Base-by-base conservation (phyloP, 1,139 yeast genomes). In the Sugiyamaella castrensis region DNA sequence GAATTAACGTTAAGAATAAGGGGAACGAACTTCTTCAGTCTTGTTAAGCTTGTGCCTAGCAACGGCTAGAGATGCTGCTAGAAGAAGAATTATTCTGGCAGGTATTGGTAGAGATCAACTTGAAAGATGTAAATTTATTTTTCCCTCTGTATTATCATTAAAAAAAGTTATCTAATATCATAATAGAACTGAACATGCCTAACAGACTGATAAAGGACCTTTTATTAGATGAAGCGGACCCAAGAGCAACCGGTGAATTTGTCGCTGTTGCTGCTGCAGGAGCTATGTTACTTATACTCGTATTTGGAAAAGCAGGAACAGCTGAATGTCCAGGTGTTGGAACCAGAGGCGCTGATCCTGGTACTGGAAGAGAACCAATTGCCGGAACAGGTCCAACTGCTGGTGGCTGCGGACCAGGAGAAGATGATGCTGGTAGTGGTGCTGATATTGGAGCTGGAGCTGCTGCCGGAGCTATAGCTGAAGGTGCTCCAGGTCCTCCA, bases 241-340 rank as follows among this genome's bases (percentile, higher is more conserved):
- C 19, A 9, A 39, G 43, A 10, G 46, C 46, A 19, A 40, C 40
- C n/a, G 40, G 35, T 9, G 35, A 29, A 36, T 40, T 40, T 10
- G 41, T 19, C n/a, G 34, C 40, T 8, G 46, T 39, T 12, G 44
- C 29, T 24, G 38, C n/a, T 4, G 15, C 43, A 19, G 44, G 40
- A 3, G 38, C 34, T 4, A 13, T 6, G 6, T 12, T 12, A 12
- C 34, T 13, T 6, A 6, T 6, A 13, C 13, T 31, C 6, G 12
- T 31, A 13, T 12, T 31, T 12, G 34, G 34, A 31, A 12, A 31
- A 5, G 34, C 38, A 32, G 31, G 44, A 16, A 8, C 44, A 2
- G 29, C 11, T 24, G 45, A 28, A 7, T 28, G 35, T 15, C 15
- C 11, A 28, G 43, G 31, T 29, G 16, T 24, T 12, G 40, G 40